Evolutionary conservation across 768 basidiomycete species (phyloP), one percentile per base, ranked within the genome.

Genomic region (Cubamyces sp.): DNA sequence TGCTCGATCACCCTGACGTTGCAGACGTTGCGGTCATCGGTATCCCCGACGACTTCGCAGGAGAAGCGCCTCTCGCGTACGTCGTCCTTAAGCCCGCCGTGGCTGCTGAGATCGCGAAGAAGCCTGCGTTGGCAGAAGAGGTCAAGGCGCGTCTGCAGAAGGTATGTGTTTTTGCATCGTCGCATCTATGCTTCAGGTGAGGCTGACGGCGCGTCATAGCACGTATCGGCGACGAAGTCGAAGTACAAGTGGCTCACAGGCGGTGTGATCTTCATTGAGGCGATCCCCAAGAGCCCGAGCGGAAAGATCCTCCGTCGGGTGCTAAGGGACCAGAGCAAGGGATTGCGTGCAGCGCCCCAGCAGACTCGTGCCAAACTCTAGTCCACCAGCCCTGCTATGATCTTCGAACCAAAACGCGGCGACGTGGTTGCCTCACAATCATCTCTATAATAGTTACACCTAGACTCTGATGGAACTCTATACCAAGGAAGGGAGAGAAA

Each of bases 31-130:
- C 62, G 16, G 69, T 68, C 7, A 84, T 91, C 12, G 82, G 87
- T 4, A 68, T 90, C 19, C 79, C 79, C 1, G 87, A 91, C 68
- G 88, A 90, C 16, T 90, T 86, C 69, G 86, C 81, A 54, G 89
- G 90, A 15, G 90, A 92, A 69, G 65, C 87, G 9, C 90, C 91
- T 0, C 67, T 89, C 52, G 90, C 90, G 7, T 91, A 82, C 68
- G 75, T 91, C 19, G 87, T 86, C 5, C 78, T 85, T n/a, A 73
- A 74, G 48, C 64, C 73, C 9, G 75, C 76, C n/a, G 71, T 76
- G 2, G 76, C 78, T 4, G 68, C 70, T 18, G 74, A 77, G 45
- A 66, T 68, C 23, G 73, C 75, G 30, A 54, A 54, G 30, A 69
- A 75, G 28, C 64, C 73, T 3, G 64, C 57, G 16, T 78, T 74